Base-by-base conservation (phyloP, 176 grass and related monocot species). In the Dendrocalamus sinicus region DNA sequence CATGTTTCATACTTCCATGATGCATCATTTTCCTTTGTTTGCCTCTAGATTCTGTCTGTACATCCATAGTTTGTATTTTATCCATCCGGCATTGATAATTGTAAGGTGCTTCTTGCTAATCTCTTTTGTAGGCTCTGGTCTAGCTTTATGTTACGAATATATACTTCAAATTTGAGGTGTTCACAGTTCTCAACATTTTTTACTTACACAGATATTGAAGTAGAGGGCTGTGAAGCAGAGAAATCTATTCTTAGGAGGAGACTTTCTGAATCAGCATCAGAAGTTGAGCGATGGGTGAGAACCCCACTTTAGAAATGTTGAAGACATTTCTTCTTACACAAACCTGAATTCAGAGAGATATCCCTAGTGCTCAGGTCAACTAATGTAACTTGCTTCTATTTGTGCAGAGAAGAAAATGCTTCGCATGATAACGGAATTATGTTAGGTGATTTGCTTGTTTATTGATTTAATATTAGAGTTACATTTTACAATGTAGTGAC, bases 201-300 rank as follows among this genome's bases (percentile, higher is more conserved):
- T 35, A 59, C 48, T 86, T 45, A 51, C 89, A 50, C 84, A 97
- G 93, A 97, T 88, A 90, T 90, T 70, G 88, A 87, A 61, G 54
- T 89, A 17, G 91, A 93, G 75, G 85, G 71, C 37, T 97, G 95
- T 17, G 87, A 95, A 89, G 79, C 76, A 75, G 92, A 97, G 73
- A 97, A 95, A 69, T 77, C 87, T 72, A 90, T 89, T 80, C 89
- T 97, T 69, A 91, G 83, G 83, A 91, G 93, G 83, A 92, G 91
- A 78, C 93, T 97, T 90, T 95, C 92, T 86, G 93, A 95, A 90
- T 95, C 93, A 67, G 89, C 93, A 62, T 85, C 84, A 67, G 95
- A 97, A 93, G 76, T 93, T 88, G 95, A 97, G 75, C 85, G 88
- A 93, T 94, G 92, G 95, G 95, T 97, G 40, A 92, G 90, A 70